Percentiles rank a stretch among this genome's conserved stretches.
Evolutionary conservation across 2,329 filamentous ascomycete genomes (phyloP).

Genomic region (Fusarium sp.): DNA sequence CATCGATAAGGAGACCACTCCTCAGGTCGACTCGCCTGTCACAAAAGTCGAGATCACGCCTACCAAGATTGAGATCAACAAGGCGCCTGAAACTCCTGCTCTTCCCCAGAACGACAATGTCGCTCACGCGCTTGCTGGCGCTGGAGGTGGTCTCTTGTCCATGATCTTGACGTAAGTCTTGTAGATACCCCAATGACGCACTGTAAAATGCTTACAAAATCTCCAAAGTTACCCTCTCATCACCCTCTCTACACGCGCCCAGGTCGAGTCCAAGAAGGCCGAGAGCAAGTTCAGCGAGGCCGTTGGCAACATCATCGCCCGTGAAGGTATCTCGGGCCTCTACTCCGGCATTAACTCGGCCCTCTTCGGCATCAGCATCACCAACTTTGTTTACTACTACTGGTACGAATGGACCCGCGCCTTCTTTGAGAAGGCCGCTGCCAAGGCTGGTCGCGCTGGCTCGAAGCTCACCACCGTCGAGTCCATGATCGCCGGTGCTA

Average conservation of each 20-base stretch:
- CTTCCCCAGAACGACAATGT: slow-evolving; percentile 95
- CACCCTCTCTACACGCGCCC: slow-evolving; percentile 95
- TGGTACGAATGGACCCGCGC: slow-evolving; percentile 98
- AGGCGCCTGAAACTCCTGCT: slow-evolving; percentile 63
- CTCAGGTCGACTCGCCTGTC: slow-evolving; percentile 36
- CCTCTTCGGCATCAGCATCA: slow-evolving; percentile 96
- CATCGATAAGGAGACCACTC: slow-evolving; percentile 39
- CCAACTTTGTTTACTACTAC: slow-evolving; percentile 99
- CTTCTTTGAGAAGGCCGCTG: slow-evolving; percentile 84
- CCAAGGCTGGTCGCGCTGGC: slow-evolving; percentile 77
- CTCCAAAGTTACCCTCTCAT: slow-evolving; percentile 87
- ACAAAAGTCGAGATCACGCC: slow-evolving; percentile 42
- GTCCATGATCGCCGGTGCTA: slow-evolving; percentile 93
- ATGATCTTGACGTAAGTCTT: slow-evolving; percentile 87
- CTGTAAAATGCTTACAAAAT: slow-evolving; percentile 30
- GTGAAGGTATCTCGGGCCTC: slow-evolving; percentile 89
- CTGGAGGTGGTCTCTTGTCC: slow-evolving; percentile 92
- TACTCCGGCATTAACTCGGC: slow-evolving; percentile 95
- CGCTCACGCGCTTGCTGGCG: slow-evolving; percentile 91
- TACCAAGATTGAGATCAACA: slow-evolving; percentile 37
- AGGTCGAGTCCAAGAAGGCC: slow-evolving; percentile 96
- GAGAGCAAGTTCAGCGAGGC: slow-evolving; percentile 87
- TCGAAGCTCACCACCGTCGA: slow-evolving; percentile 91
- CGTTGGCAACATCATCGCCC: slow-evolving; percentile 86
- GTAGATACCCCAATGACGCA: slow-evolving; percentile 13